Evolutionary conservation across 768 basidiomycete species (phyloP).

Genomic region (Cubamyces sp.): DNA sequence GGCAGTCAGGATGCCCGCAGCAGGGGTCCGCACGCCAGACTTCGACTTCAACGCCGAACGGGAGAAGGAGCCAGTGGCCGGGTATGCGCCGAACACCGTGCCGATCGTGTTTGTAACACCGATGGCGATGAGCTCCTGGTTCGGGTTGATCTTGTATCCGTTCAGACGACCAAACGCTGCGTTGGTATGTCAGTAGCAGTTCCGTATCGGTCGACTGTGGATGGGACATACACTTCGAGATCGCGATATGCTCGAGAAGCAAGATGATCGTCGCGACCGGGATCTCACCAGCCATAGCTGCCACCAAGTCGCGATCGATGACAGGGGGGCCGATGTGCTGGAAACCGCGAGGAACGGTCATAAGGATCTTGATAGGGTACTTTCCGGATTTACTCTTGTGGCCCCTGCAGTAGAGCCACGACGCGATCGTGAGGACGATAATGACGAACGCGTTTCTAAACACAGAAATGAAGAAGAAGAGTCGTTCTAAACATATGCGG

Average conservation of each 20-base stretch:
- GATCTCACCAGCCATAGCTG: constrained; percentile 72
- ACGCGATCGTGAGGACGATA: constrained; percentile 81
- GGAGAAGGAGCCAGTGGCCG: constrained; percentile 97
- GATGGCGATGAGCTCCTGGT: constrained; percentile 95
- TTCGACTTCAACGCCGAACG: constrained; percentile 96
- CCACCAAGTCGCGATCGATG: constrained; percentile 55
- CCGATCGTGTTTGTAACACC: constrained; percentile 96
- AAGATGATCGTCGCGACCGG: constrained; percentile 89
- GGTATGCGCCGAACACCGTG: constrained; percentile 88
- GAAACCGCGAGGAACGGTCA: constrained; percentile 84
- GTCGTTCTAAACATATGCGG: constrained; percentile 48
- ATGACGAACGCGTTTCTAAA: constrained; percentile 87
- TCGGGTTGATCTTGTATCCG: constrained; percentile 91
- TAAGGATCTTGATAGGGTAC: constrained; percentile 84
- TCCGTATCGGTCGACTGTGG: neutral
- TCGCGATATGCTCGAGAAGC: constrained; percentile 94
- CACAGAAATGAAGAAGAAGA: constrained; percentile 79
- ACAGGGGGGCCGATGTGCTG: constrained; percentile 55
- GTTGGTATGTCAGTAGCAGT: neutral
- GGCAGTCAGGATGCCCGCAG: constrained; percentile 84
- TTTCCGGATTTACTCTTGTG: constrained; percentile 59
- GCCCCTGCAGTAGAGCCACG: constrained; percentile 82
- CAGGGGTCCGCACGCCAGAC: constrained; percentile 95
- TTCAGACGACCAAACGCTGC: constrained; percentile 93
- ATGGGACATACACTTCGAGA: constrained; percentile 79